These are phyloP conservation scores for Adansonia digitata DNA, from an alignment of 345 rosid species.

Conservation along the genomic window DNA sequence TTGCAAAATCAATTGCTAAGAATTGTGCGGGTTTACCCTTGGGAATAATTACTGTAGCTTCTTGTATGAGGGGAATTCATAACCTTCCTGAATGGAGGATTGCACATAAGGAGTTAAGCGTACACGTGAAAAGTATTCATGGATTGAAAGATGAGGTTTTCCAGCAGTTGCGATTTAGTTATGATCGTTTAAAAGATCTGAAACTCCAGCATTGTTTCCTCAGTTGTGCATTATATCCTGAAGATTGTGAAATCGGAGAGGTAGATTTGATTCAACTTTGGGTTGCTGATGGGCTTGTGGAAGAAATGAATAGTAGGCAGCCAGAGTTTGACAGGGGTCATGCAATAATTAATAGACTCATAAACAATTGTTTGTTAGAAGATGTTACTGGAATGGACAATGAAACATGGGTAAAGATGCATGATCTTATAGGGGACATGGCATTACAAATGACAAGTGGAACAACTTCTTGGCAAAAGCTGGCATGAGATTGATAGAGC, in stretches of 20 bases:
- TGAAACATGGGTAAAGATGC: neutral
- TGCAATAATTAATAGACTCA: neutral
- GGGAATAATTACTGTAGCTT: too few species aligned
- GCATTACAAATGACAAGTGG: neutral
- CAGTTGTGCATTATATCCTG: neutral
- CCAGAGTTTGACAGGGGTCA: too few species aligned
- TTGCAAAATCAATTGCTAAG: neutral
- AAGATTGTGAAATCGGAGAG: neutral
- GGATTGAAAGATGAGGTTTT: neutral
- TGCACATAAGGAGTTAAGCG: neutral
- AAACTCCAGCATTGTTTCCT: neutral
- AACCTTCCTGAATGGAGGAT: neutral
- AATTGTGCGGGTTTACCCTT: too few species aligned
- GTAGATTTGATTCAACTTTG: neutral
- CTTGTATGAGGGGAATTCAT: too few species aligned
- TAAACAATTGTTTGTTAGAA: neutral
- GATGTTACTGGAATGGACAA: too few species aligned
- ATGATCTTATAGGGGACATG: constrained; percentile 1
- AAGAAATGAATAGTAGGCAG: too few species aligned
- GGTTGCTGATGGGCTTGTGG: neutral
- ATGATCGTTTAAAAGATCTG: neutral
- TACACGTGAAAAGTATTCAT: neutral
- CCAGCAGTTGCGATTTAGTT: too few species aligned
- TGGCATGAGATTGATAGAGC: neutral
- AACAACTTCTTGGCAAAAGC: constrained; percentile 13